Evolutionary conservation across 1,139 yeast species (phyloP).

Genomic region (Kluyveromyces marxianus): DNA sequence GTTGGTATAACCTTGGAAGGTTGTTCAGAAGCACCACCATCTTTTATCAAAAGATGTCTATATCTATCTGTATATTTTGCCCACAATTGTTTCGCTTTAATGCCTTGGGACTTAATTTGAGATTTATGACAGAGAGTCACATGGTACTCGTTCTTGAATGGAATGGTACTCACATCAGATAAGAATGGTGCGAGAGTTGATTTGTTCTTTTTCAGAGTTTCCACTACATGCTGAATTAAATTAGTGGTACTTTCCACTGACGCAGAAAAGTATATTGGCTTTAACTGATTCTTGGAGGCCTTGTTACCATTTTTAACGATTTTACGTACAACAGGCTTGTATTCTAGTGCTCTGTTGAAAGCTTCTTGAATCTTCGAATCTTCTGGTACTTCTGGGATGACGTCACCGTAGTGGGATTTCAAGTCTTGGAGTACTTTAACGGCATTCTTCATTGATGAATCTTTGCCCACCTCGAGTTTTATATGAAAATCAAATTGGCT

Average conservation of each 20-base stretch:
- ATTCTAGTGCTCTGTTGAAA: slow-evolving; percentile 42
- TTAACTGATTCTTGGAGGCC: slow-evolving; percentile 18
- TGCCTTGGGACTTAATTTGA: slow-evolving; percentile 27
- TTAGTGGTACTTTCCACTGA: slow-evolving; percentile 18
- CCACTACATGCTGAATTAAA: slow-evolving; percentile 12
- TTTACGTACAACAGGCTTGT: slow-evolving; percentile 46
- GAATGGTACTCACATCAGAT: slow-evolving; percentile 26
- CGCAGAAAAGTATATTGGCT: slow-evolving; percentile 37
- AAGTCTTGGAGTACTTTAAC: slow-evolving; percentile 38
- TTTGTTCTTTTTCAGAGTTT: slow-evolving; percentile 6
- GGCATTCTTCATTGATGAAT: slow-evolving; percentile 51
- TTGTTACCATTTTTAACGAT: slow-evolving; percentile 24
- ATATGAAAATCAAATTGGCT: slow-evolving; percentile 56
- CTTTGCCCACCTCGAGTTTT: slow-evolving; percentile 39
- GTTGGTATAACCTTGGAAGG: slow-evolving; percentile 7
- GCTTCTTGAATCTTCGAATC: slow-evolving; percentile 37
- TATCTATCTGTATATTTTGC: slow-evolving; percentile 23
- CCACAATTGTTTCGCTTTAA: slow-evolving; percentile 29
- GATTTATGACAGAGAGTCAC: slow-evolving; percentile 63
- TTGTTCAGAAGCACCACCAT: slow-evolving; percentile 3
- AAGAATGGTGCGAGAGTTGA: neutral
- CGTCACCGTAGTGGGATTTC: slow-evolving; percentile 38
- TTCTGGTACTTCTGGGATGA: slow-evolving; percentile 40
- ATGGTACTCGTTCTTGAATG: slow-evolving; percentile 57
- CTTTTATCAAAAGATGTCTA: slow-evolving; percentile 10